Evolutionary conservation across 116 monocot species (phyloP).

Genomic region (Trichopus zeylanicus): DNA sequence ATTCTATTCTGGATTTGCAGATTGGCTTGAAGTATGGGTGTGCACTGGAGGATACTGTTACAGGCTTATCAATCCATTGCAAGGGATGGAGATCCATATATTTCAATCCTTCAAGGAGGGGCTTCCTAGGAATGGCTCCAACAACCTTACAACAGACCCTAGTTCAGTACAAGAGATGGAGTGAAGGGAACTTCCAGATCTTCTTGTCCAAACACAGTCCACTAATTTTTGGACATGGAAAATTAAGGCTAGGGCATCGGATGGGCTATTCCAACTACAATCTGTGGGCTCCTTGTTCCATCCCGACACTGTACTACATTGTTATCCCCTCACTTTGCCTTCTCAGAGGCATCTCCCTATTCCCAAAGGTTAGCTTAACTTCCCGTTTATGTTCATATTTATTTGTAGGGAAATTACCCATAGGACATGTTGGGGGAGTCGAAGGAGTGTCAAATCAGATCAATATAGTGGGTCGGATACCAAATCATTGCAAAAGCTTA

Average conservation of each 20-base stretch:
- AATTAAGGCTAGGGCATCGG: slow-evolving; percentile 25
- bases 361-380: slow-evolving; percentile 20
- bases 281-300: slow-evolving; percentile 25
- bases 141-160: slow-evolving; percentile 22
- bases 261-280: slow-evolving; percentile 31
- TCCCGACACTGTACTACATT: slow-evolving; percentile 31
- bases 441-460: no score
- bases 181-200: slow-evolving; percentile 35
- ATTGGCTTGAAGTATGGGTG: slow-evolving; percentile 44
- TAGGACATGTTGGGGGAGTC: no score
- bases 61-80: slow-evolving; percentile 39
- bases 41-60: slow-evolving; percentile 45
- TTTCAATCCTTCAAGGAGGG: slow-evolving; percentile 26
- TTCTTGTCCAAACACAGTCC: slow-evolving; percentile 35
- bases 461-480: no score
- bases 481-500: no score
- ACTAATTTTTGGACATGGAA: slow-evolving; percentile 24
- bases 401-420: no score
- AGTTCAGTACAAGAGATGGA: slow-evolving; percentile 45
- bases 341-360: slow-evolving; percentile 24
- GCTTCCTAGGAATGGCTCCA: slow-evolving; percentile 44
- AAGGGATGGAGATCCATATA: slow-evolving; percentile 42
- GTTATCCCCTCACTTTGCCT: slow-evolving; percentile 33
- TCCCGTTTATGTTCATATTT: no score
- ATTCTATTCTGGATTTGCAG: no score